Evolutionary conservation across 1,284 basidiomycete genomes (phyloP).

Genomic region (Austroboletus novae-zelandiae): DNA sequence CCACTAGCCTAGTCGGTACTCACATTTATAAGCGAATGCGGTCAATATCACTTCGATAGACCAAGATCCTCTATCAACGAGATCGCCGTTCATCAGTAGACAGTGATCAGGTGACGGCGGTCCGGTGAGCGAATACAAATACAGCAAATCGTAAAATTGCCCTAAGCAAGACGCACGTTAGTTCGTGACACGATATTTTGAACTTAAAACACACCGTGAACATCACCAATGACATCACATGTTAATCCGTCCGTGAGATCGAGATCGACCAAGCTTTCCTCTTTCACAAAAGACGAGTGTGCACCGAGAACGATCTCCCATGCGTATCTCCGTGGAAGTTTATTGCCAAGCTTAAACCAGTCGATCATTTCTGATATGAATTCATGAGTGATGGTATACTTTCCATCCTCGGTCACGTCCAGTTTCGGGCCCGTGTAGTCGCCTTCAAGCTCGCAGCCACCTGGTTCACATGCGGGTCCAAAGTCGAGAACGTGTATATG

Average conservation of each 20-base stretch:
- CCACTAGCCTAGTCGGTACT: constrained; percentile 21
- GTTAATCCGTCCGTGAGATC: constrained; percentile 76
- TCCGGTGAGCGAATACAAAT: constrained; percentile 86
- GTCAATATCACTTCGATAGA: constrained; percentile 95
- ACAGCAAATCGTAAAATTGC: constrained; percentile 93
- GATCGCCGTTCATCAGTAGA: constrained; percentile 92
- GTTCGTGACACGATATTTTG: neutral
- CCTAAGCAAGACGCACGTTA: constrained; percentile 44
- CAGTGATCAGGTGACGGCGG: constrained; percentile 79
- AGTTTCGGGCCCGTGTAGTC: constrained; percentile 70
- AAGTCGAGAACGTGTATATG: neutral
- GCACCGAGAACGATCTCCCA: constrained; percentile 97
- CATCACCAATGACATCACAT: constrained; percentile 90
- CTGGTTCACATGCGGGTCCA: constrained; percentile 34
- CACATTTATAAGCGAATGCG: constrained; percentile 95
- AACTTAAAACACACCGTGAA: constrained; percentile 59
- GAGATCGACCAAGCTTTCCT: constrained; percentile 83
- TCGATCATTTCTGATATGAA: constrained; percentile 89
- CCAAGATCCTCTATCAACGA: constrained; percentile 98
- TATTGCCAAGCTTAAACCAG: constrained; percentile 91
- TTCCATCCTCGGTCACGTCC: constrained; percentile 51
- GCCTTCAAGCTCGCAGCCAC: constrained; percentile 70
- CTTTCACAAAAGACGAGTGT: constrained; percentile 71
- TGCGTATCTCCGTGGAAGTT: constrained; percentile 81
- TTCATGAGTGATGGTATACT: constrained; percentile 69